These are phyloP conservation scores for Cadophora sp. DNA, from an alignment of 2,329 filamentous ascomycete species.

Conservation along the genomic window DNA sequence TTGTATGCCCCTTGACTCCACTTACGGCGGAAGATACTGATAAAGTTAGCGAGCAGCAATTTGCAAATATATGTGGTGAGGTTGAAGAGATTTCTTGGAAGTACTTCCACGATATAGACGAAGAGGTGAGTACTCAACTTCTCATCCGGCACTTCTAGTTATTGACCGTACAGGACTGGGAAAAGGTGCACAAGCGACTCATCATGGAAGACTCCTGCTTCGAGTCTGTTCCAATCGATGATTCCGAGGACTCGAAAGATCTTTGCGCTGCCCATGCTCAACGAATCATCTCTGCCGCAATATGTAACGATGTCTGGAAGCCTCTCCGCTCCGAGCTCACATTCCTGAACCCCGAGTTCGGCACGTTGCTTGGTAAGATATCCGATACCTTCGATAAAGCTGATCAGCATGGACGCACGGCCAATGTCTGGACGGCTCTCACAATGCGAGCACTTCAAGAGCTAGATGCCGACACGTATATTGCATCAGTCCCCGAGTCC, in stretches of 20 bases:
- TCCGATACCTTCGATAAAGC: constrained; percentile 15
- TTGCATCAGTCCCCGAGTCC: background rate
- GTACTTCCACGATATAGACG: background rate
- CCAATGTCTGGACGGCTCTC: constrained; percentile 29
- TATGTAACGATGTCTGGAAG: background rate
- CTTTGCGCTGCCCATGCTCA: background rate
- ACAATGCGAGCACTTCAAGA: constrained; percentile 27
- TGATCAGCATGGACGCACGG: constrained; percentile 17
- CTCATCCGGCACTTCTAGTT: background rate
- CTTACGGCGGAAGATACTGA: background rate
- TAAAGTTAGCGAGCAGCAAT: background rate
- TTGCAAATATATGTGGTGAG: background rate
- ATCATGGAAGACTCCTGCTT: background rate
- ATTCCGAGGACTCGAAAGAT: background rate
- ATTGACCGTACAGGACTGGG: background rate
- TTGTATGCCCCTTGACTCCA: background rate
- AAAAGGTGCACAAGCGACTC: background rate
- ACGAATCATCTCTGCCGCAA: background rate
- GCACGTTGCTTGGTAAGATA: constrained; percentile 22
- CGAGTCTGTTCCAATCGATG: background rate
- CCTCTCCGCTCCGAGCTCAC: constrained; percentile 21
- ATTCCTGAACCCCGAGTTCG: constrained; percentile 17
- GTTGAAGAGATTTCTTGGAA: background rate
- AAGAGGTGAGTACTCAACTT: background rate
- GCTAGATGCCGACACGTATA: background rate